Base-by-base conservation (phyloP, 768 basidiomycete species). In the Panaeolus papilionaceus region DNA sequence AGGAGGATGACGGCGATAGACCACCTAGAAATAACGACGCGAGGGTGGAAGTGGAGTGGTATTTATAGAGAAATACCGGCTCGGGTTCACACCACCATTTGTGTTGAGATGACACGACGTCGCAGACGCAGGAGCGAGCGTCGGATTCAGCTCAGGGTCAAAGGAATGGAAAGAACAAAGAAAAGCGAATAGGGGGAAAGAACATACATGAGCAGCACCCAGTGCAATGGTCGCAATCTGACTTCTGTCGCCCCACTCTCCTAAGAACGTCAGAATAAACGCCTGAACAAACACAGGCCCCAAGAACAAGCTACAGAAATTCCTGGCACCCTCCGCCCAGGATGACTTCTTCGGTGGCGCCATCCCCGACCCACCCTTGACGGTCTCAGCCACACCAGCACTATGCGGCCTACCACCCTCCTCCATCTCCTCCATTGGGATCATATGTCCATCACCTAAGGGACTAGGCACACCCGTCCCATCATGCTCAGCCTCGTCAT, bases 241-340 rank as follows among this genome's bases (percentile, higher is more conserved):
- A 74, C 95, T 97, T 64, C 97, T 82, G 80, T 99, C 98, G 0
- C 98, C 97, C 98, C 98, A 99, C 80, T 99, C 98, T 10, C 96
- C 98, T n/a, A 99, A 83, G 79, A 98, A 98, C 0, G 97, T 99
- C 68, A 99, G 83, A 38, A 97, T 82, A 74, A 99, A 98, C 0
- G 95, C 89, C 78, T 99, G 96, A 2, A 96, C 95, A 74, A 98
- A 97, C 1, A 98, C 94, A 0, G 97, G 97, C 0, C 94, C 95
- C 20, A 98, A 80, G 71, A 96, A 78, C 18, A 96, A 80, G 73
- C 89, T 90, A 76, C 88, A 92, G 73, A 95, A 90, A 76, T 96
- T 96, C 72, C 94, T 85, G 5, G 88, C 81, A 9, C 95, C 91
- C 20, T 96, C 92, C 23, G 73, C 70, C 39, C 72, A 78, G 18